A percentile compares a stretch with the other conserved stretches of the same genome.
phyloP scores from a whole-genome alignment of 2,329 filamentous ascomycete genomes.

The Stachybotrys echinatus region DNA sequence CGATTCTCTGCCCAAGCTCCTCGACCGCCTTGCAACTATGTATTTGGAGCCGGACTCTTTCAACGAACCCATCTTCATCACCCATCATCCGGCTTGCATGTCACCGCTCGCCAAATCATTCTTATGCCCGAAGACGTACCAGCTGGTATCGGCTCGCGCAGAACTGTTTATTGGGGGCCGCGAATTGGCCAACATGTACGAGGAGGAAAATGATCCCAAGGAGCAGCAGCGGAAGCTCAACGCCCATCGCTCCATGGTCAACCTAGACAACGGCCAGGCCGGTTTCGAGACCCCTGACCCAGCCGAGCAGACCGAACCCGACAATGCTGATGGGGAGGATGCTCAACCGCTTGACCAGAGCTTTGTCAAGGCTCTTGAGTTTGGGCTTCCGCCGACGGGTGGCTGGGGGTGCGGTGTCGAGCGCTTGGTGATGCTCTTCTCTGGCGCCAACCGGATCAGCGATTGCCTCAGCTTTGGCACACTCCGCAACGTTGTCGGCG shows the following conservation, averaged over 20 bases:
- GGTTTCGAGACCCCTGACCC: slow-evolving; percentile 15
- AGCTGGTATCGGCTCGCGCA: slow-evolving; percentile 73
- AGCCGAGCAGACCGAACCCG: slow-evolving; percentile 22
- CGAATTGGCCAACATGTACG: slow-evolving; percentile 94
- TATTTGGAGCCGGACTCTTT: slow-evolving; percentile 76
- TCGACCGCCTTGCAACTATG: slow-evolving; percentile 71
- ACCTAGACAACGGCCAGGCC: slow-evolving; percentile 24
- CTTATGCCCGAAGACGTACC: slow-evolving; percentile 59
- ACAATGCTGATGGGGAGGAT: slow-evolving; percentile 29
- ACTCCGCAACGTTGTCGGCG: slow-evolving; percentile 60
- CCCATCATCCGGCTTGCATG: slow-evolving; percentile 83
- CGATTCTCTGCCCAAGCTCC: slow-evolving; percentile 58
- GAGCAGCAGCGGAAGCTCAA: slow-evolving; percentile 81
- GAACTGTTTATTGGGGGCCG: slow-evolving; percentile 77
- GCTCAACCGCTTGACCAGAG: slow-evolving; percentile 61
- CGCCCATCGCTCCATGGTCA: slow-evolving; percentile 38
- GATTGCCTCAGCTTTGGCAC: slow-evolving; percentile 89
- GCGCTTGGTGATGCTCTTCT: slow-evolving; percentile 85
- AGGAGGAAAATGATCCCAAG: slow-evolving; percentile 92
- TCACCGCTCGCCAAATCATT: slow-evolving; percentile 90
- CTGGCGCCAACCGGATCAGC: slow-evolving; percentile 70
- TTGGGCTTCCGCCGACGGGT: slow-evolving; percentile 89
- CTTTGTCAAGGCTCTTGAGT: slow-evolving; percentile 80
- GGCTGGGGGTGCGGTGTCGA: slow-evolving; percentile 96
- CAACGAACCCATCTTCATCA: slow-evolving; percentile 73